Conservation (phyloP, 441 rosid species). For the Bocquillonia castaneifolia region DNA sequence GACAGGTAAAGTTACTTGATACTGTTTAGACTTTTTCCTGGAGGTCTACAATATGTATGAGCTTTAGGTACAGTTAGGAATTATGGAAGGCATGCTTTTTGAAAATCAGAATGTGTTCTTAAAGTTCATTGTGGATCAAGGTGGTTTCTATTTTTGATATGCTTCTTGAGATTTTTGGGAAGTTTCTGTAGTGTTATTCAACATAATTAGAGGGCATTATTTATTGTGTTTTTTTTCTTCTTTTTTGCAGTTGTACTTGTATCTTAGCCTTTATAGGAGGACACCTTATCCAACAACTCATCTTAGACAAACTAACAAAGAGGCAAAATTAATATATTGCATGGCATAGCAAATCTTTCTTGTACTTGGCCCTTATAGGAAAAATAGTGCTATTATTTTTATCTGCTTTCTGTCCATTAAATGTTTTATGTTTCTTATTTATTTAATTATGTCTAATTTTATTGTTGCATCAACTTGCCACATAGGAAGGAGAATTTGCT, state of each 20-base stretch:
- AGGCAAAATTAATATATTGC: background rate
- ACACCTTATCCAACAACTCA: background rate
- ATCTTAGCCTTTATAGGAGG: background rate
- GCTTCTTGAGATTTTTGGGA: background rate
- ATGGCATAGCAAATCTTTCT: background rate
- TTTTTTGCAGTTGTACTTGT: background rate
- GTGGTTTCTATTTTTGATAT: background rate
- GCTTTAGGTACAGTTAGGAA: background rate
- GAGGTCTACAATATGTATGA: background rate
- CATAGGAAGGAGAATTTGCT: conserved; percentile 83
- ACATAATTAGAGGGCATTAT: background rate
- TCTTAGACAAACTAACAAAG: background rate
- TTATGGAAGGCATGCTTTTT: background rate
- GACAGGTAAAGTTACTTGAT: conserved; percentile 48
- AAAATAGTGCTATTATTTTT: background rate
- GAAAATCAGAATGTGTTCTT: background rate
- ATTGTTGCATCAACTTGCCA: conserved; percentile 15
- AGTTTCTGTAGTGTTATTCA: background rate
- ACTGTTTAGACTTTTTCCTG: background rate
- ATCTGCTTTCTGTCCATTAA: background rate
- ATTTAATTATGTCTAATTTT: background rate
- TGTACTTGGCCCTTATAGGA: background rate
- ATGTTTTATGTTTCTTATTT: background rate
- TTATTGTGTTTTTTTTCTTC: background rate
- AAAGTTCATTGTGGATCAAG: background rate